Evolutionary conservation across 1,284 basidiomycete species (phyloP), one percentile per base, ranked within the genome.

Genomic region (Fomitopsis betulina): DNA sequence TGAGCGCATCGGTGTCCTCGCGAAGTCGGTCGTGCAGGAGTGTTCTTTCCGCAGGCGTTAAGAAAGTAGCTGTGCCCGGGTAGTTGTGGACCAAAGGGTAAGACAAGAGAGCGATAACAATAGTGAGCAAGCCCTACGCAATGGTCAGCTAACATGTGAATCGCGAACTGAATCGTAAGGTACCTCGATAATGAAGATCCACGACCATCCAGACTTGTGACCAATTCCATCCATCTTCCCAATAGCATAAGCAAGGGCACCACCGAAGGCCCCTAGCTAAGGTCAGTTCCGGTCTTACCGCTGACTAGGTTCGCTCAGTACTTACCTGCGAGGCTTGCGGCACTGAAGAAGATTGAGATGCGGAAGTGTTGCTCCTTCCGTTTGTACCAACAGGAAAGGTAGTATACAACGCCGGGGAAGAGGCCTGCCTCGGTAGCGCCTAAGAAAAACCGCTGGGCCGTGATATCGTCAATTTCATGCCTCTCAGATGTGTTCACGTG

Each of bases 151-250:
- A 83, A 60, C 84, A 86, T 3, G 81, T 81, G 6, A 72, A 54
- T 4, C 82, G 42, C 1, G 83, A 78, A 37, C 83, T 66, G 0
- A 72, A 71, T 5, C 27, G 80, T 71, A 71, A 35, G 45, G 12
- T 54, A 70, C 19, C 62, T 73, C 83, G 32, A 84, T 59, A 58
- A 84, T 81, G 64, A 85, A 85, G 56, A 88, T 86, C 85, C 85
- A 87, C 21, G 79, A 73, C 83, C 82, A 83, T 0, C 78, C 79
- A 0, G 75, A 71, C 13, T 75, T 75, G 10, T 76, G 71, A 0
- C 76, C 75, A n/a, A 79, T 71, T 15, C 79, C 80, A 37, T 80
- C 62, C 73, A 86, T 80, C 38, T 81, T 69, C 33, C 77, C 73
- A 55, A 86, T 85, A 3, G 75, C 82, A 43, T 78, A 82, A 0